Conservation (phyloP, 371 early-diverging fungal species). For the Mucor sp. region DNA sequence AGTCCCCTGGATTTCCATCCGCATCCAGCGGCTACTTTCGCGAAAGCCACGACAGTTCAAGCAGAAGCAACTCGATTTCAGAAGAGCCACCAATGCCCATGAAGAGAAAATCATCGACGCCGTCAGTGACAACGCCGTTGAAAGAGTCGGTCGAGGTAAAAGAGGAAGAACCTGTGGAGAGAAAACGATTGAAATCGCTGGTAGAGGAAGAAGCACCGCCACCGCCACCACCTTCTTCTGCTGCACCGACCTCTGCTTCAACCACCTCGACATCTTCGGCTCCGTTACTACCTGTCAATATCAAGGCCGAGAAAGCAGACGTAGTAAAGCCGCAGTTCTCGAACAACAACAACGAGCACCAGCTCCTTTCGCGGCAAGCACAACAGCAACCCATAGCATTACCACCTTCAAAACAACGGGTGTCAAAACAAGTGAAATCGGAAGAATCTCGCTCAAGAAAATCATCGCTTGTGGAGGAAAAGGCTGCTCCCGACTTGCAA, state of each 20-base stretch:
- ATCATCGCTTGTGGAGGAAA: neutral
- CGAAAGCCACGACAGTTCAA: neutral
- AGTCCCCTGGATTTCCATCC: neutral
- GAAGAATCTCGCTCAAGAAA: neutral
- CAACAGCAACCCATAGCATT: neutral
- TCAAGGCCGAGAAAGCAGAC: neutral
- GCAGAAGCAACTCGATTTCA: constrained; percentile 14
- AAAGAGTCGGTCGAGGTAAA: neutral
- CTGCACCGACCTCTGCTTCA: neutral
- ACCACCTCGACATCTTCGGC: neutral
- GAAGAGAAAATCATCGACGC: neutral
- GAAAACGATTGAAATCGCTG: neutral
- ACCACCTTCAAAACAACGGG: neutral
- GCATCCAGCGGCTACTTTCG: constrained; percentile 12
- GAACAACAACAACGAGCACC: neutral
- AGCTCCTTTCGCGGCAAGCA: neutral
- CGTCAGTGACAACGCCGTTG: constrained; percentile 3
- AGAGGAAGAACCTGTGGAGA: neutral
- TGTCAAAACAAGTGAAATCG: neutral
- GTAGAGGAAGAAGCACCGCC: neutral
- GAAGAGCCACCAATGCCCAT: constrained; percentile 1
- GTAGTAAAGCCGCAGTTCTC: neutral
- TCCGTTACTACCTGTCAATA: constrained; percentile 6
- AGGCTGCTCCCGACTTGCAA: neutral
- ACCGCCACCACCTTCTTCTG: too few relatives aligned